A percentile compares a stretch with the other conserved stretches of the same genome.
These are phyloP conservation scores for Cladorrhinum sp. DNA, from an alignment of 2,329 filamentous ascomycete genomes.

Conservation along the genomic window DNA sequence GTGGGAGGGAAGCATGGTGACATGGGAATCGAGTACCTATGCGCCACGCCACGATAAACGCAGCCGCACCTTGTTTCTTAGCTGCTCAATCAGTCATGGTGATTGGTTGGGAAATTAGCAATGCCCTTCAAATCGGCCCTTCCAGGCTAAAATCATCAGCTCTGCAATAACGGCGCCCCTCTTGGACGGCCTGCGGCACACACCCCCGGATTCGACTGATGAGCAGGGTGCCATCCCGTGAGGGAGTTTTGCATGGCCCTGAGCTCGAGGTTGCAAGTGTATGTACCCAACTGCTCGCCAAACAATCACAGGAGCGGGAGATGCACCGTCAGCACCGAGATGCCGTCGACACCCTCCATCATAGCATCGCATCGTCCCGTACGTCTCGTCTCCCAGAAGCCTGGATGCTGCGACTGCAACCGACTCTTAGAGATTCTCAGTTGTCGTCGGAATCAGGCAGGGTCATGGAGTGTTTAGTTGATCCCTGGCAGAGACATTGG, in stretches of 20 bases:
- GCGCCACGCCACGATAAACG: constrained; percentile 30
- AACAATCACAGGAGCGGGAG: neutral
- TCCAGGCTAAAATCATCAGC: constrained; percentile 41
- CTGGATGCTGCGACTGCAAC: neutral
- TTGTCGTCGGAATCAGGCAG: neutral
- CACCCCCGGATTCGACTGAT: constrained; percentile 27
- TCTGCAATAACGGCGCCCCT: constrained; percentile 27
- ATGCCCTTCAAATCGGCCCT: constrained; percentile 36
- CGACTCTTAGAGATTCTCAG: neutral
- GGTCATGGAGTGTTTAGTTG: constrained; percentile 1
- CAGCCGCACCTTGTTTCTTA: constrained; percentile 34
- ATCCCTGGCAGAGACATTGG: constrained; percentile 6
- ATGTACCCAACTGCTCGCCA: neutral
- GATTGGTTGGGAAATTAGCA: constrained; percentile 40
- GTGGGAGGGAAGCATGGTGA: neutral
- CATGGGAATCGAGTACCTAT: constrained; percentile 8
- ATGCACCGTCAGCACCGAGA: neutral
- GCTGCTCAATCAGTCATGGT: constrained; percentile 27
- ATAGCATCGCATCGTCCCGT: constrained; percentile 2
- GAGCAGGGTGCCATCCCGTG: constrained; percentile 29
- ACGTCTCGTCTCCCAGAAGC: constrained; percentile 9
- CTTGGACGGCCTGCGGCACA: constrained; percentile 26
- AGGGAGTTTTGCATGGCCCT: constrained; percentile 28
- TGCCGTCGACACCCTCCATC: neutral
- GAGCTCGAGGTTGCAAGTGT: constrained; percentile 9